Percentiles rank a stretch among this genome's conserved stretches.
Conservation (phyloP, 2,329 filamentous ascomycete genomes). For the Eurotiales sp. region DNA sequence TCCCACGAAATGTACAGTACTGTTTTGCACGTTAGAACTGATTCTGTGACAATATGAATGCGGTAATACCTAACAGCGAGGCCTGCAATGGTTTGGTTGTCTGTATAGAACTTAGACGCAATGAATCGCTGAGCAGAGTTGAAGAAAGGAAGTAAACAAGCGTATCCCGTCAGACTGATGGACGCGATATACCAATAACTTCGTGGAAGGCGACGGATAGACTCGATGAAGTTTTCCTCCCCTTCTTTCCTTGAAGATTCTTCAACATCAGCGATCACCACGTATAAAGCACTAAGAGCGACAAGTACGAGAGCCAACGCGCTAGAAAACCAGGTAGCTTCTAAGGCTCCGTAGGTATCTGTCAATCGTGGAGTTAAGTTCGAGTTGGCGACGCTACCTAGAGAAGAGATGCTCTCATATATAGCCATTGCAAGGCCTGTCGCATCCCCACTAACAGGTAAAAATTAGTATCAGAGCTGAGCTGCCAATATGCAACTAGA, state of each 20-base stretch:
- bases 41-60: not conserved
- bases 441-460: not conserved
- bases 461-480: not conserved
- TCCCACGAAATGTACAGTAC: not conserved
- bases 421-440: not conserved
- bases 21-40: not conserved
- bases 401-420: not conserved
- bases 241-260: not conserved
- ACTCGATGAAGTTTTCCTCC: not conserved
- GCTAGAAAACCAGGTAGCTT: not conserved
- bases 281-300: not conserved
- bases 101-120: not conserved
- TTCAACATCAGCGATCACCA: not conserved
- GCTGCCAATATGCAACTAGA: not conserved
- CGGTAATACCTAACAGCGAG: not conserved
- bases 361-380: not conserved
- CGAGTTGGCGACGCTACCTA: not conserved
- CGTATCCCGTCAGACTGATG: not conserved
- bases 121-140: not conserved
- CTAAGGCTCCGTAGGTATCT: not conserved
- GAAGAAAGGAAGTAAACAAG: not conserved
- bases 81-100: not conserved
- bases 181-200: not conserved
- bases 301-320: not conserved
- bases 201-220: not conserved